Evolutionary conservation across 2,329 filamentous ascomycete species (phyloP), one percentile per base, ranked within the genome.

Genomic region (Fusarium gaditjirri): DNA sequence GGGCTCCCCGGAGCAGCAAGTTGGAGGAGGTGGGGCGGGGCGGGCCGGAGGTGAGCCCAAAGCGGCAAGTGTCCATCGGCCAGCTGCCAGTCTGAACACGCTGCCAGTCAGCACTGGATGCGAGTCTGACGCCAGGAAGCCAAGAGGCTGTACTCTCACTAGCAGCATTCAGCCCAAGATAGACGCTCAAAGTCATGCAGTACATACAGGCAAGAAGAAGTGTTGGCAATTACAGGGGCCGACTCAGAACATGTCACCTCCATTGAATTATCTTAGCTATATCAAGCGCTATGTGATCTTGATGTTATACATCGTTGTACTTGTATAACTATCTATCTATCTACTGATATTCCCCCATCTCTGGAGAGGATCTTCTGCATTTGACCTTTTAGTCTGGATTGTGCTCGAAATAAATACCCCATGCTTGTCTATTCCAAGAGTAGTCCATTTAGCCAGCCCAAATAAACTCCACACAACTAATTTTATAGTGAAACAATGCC

Each of bases 201-300:
- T n/a, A 3, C 14, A 31, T n/a, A 17, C 6, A 3, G 21, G 3
- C 10, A 31, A 6, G 14, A 6, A 27, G 23, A 17, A 31, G 27
- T 4, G 3, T 4, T 31, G 27, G 3, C 5, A 31, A n/a, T 12
- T 1, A n/a, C 21, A n/a, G 14, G 0, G 3, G 3, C 5, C 14
- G 3, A 31, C 21, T 17, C 2, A n/a, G 5, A 6, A 8, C 14
- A 12, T 17, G 7, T 6, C 21, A 6, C 7, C 16, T 31, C 25
- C 25, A 25, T 25, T 12, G 14, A 8, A 47, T 17, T 21, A n/a
- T 31, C 21, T 12, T 14, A 4, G 27, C 9, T 16, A 10, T 17
- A 31, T n/a, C 21, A n/a, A 12, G 6, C 3, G 7, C 2, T 17
- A 16, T 6, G 14, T 16, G 19, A 3, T 12, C 27, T 17, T 6